Percentiles rank a stretch among this genome's conserved stretches.
Conservation (phyloP, 2,329 filamentous ascomycete species). For the Aspergillus floridensis region DNA sequence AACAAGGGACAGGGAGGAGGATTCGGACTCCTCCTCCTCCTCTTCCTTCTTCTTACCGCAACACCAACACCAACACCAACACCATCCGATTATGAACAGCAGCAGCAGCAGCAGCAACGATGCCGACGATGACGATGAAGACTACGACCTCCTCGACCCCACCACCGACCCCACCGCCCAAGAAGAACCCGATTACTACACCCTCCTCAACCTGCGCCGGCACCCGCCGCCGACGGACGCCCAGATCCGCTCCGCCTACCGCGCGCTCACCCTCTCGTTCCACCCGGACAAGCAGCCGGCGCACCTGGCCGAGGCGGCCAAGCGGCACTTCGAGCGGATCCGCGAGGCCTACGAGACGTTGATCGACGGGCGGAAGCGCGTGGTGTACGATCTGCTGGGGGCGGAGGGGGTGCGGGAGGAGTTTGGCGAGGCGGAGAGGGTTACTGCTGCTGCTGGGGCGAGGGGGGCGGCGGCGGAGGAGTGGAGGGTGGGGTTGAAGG, state of each 20-base stretch:
- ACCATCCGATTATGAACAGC: too few species aligned
- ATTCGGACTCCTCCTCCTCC: too few species aligned
- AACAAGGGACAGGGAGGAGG: too few species aligned
- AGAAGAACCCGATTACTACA: conserved; percentile 41
- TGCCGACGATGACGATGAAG: neutral
- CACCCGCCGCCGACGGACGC: conserved; percentile 41
- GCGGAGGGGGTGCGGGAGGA: conserved; percentile 40
- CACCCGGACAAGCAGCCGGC: conserved; percentile 47
- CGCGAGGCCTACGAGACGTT: conserved; percentile 44
- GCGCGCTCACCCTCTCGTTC: conserved; percentile 43
- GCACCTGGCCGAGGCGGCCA: conserved; percentile 37
- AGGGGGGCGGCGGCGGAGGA: conserved; percentile 29
- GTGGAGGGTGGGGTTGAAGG: conserved; percentile 35
- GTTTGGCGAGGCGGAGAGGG: conserved; percentile 26
- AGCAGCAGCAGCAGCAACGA: neutral
- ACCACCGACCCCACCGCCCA: conserved; percentile 15
- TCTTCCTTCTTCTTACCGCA: too few species aligned
- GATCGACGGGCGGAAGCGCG: conserved; percentile 41
- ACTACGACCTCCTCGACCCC: neutral
- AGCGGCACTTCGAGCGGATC: conserved; percentile 39
- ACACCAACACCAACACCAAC: too few species aligned
- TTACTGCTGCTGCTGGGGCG: conserved; percentile 31
- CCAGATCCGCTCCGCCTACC: conserved; percentile 46
- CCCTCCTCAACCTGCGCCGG: conserved; percentile 39
- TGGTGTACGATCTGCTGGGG: conserved; percentile 45